Evolutionary conservation across 345 rosid species (phyloP).

Genomic region (Carallia pectinifolia): DNA sequence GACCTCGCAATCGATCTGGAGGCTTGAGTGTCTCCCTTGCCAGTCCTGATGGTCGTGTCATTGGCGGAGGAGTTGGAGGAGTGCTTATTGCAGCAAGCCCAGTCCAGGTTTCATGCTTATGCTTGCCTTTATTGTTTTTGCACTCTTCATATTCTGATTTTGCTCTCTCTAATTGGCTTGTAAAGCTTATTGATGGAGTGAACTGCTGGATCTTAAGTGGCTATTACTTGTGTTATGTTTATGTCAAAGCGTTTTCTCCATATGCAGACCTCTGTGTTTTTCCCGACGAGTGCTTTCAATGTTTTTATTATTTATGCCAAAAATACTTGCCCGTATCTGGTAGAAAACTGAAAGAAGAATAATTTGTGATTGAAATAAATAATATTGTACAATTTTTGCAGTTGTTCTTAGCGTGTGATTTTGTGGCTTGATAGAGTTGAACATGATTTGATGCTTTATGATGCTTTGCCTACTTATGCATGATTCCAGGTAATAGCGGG

Average conservation of each 20-base stretch:
- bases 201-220: background rate
- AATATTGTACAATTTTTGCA: no score
- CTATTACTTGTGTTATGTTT: background rate
- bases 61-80: slow-evolving; percentile 93
- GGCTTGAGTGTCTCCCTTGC: slow-evolving; percentile 87
- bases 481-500: slow-evolving; percentile 77
- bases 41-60: slow-evolving; percentile 88
- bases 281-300: no score
- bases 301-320: no score
- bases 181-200: background rate
- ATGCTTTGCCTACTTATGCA: slow-evolving; percentile 10
- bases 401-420: background rate
- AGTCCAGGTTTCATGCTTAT: slow-evolving; percentile 59
- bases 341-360: no score
- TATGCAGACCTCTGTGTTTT: no score
- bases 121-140: background rate
- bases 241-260: background rate
- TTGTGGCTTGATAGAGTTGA: background rate
- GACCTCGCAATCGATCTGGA: slow-evolving; percentile 60
- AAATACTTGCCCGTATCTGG: no score
- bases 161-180: background rate
- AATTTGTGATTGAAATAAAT: no score
- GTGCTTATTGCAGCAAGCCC: slow-evolving; percentile 86
- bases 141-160: background rate
- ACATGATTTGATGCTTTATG: background rate